Evolutionary conservation across 2,329 filamentous ascomycete genomes (phyloP), one percentile per base, ranked within the genome.

Genomic region (Teratosphaeria destructans): DNA sequence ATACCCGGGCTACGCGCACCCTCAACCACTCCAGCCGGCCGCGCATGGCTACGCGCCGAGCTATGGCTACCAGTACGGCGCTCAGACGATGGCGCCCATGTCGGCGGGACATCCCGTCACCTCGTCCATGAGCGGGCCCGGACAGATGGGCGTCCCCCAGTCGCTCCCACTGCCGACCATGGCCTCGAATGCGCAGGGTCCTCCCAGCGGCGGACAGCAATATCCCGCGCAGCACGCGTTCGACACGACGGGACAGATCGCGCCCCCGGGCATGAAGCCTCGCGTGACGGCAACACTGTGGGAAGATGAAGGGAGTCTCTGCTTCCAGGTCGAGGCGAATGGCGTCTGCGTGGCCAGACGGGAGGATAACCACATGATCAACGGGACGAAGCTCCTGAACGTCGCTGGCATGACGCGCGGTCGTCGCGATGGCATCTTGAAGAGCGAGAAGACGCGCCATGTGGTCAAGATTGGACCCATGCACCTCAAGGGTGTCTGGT

Each of bases 281-380:
- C 82, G 93, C 63, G 94, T 99, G 32, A 97, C 94, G 4, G 94
- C 94, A 8, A 99, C 94, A 0, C 75, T 99, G 27, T 99, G 94
- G 94, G 94, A 97, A 78, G 94, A 99, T 66, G 94, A 99, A 72
- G 94, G 94, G 37, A 97, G 91, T 71, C 79, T 97, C 34, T 99
- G 94, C 77, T 99, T 97, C 72, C 94, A 97, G 73, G 94, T 97
- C 1, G 94, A 97, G 75, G 93, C 94, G 3, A 88, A 94, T 66
- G 93, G 93, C 55, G 93, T 99, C 57, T 99, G 94, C 73, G 94
- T 97, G 60, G 93, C 93, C 57, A 85, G 94, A 66, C 83, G 94
- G 72, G 93, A 97, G 83, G 93, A 96, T 69, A 97, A 96, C 75
- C 90, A 96, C 77, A 96, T 99, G 90, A 96, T 99, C 75, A 99